A percentile compares a stretch with the other conserved stretches of the same genome.
These are phyloP conservation scores for Odontarrhena argentea DNA, from an alignment of 345 rosid genomes.

Conservation along the genomic window DNA sequence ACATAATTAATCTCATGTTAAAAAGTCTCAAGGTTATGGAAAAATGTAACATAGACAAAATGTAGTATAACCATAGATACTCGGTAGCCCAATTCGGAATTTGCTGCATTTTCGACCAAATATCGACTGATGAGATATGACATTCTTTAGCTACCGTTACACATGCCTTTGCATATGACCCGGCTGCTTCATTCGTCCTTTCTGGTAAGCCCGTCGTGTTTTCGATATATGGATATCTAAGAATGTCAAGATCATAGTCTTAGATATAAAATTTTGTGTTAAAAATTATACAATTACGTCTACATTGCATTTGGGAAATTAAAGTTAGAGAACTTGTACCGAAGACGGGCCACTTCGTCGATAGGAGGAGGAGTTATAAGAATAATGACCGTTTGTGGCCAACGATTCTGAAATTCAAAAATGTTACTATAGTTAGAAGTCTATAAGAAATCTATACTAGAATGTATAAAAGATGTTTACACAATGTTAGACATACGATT, in stretches of 20 bases:
- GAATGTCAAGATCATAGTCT: background rate
- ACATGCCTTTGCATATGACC: constrained; percentile 70
- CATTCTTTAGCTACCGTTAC: constrained; percentile 56
- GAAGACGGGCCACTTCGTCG: constrained; percentile 79
- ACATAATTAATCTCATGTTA: background rate
- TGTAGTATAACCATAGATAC: constrained; percentile 46
- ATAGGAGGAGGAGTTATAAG: constrained; percentile 91
- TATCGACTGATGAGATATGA: constrained; percentile 56
- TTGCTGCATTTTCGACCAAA: constrained; percentile 86
- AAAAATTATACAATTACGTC: background rate
- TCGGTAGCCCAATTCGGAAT: constrained; percentile 59
- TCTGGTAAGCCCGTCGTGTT: constrained; percentile 69
- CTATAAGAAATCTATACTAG: background rate
- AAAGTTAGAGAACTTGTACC: constrained; percentile 43
- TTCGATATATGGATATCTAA: constrained; percentile 70
- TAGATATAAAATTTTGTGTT: background rate
- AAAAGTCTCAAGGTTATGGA: background rate
- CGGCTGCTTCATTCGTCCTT: constrained; percentile 89
- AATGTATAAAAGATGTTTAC: background rate
- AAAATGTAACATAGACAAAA: background rate
- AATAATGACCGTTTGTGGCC: constrained; percentile 61
- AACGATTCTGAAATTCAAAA: constrained; percentile 50
- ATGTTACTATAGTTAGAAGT: background rate
- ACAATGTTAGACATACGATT: too few relatives aligned
- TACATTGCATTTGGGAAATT: background rate